Evolutionary conservation across 192 early-diverging fungal species (phyloP), one percentile per base, ranked within the genome.

Genomic region (Funneliformis geosporum): DNA sequence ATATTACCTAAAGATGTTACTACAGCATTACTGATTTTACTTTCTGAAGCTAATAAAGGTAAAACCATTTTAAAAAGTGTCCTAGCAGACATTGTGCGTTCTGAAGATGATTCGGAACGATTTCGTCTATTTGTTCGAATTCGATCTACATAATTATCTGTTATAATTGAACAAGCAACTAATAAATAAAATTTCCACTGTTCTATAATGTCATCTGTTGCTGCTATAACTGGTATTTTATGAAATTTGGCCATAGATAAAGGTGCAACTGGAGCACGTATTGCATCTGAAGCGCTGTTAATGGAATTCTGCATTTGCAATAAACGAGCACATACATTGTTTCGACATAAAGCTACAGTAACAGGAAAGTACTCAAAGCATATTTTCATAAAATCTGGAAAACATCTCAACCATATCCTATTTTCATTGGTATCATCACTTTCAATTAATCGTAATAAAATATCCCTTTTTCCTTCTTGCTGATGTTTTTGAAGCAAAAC

Each of bases 131-230:
- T 27, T 40, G 68, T 27, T 44, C 25, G 73, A 59, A 42, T 25
- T 23, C 46, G 76, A 55, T 78, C 65, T 0, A 33, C 23, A 5
- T 44, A 55, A 43, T 78, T 65, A 46, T 84, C 84, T 2, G 82
- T 77, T 8, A 81, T 91, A 25, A 89, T 92, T 2, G 92, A 90
- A 55, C 89, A 93, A 1, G 91, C 92, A 82, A 92, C 93, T 4
- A 89, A 88, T 2, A 95, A 79, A 83, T 91, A 94, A 2, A 89
- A 84, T 43, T 87, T 84, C 94, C 94, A 96, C 80, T 95, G 93
- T 8, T 89, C 88, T 46, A 96, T 84, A 25, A 95, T 86, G 38
- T 90, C 92, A 43, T 88, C 82, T 8, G 82, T 90, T 9, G 87
- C 88, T 0, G 88, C 71, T 16, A 33, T 33, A 0, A 84, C 80